These are phyloP conservation scores for Cladochytrium replicatum DNA, from an alignment of 192 early-diverging fungal genomes.

Conservation along the genomic window DNA sequence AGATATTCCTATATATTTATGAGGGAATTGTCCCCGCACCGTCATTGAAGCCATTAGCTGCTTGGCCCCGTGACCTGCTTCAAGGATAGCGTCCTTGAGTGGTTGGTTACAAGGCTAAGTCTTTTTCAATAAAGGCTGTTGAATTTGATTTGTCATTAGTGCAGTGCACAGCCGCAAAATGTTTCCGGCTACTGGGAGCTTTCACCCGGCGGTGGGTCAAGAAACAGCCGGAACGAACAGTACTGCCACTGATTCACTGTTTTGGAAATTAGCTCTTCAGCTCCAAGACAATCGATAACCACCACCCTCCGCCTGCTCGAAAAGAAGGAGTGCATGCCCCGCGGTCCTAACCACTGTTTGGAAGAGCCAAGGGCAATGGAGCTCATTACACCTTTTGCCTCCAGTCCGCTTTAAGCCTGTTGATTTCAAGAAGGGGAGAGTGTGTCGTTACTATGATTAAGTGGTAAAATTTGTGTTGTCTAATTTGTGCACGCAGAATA, in stretches of 20 bases:
- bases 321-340: conserved; percentile 53
- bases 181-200: conserved; percentile 46
- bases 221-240: conserved; percentile 46
- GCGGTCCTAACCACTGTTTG: conserved; percentile 41
- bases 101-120: conserved; percentile 54
- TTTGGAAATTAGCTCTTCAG: conserved; percentile 49
- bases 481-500: conserved; percentile 5
- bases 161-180: conserved; percentile 25
- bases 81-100: conserved; percentile 44
- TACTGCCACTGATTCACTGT: conserved; percentile 40
- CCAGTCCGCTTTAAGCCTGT: conserved; percentile 51
- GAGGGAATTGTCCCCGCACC: conserved; percentile 48
- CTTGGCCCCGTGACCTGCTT: conserved; percentile 44
- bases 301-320: conserved; percentile 27
- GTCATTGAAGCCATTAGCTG: conserved; percentile 40
- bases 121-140: too few relatives aligned
- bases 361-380: conserved; percentile 53
- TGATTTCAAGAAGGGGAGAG: conserved; percentile 45
- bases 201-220: conserved; percentile 50
- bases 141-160: conserved; percentile 2
- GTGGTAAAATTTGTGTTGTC: not conserved
- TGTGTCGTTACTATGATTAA: conserved; percentile 27
- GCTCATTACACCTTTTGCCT: conserved; percentile 44
- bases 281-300: conserved; percentile 48
- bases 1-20: conserved; percentile 38